Percentiles rank a stretch among this genome's conserved stretches.
phyloP scores from a whole-genome alignment of 352 stramenopile genomes.

The Pythium sukuiense region DNA sequence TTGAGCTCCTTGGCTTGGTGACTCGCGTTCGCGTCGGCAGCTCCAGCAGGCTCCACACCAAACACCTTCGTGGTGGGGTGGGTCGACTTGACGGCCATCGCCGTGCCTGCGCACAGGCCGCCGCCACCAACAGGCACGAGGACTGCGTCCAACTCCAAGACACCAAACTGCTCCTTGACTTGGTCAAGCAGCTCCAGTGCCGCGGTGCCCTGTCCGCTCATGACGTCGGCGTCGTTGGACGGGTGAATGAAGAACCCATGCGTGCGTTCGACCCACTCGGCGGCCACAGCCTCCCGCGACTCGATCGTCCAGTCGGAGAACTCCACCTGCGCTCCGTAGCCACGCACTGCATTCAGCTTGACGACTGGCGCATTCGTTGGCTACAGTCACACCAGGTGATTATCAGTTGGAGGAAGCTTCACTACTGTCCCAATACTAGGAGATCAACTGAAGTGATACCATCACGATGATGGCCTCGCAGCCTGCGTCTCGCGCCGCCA shows the following conservation, averaged over 20 bases:
- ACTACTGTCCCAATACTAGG: background rate
- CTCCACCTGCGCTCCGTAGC: slow-evolving; percentile 76
- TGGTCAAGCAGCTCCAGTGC: slow-evolving; percentile 87
- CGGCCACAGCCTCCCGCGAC: slow-evolving; percentile 48
- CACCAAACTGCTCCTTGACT: slow-evolving; percentile 40
- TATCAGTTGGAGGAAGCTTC: background rate
- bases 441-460: slow-evolving; percentile 28
- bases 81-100: slow-evolving; percentile 67
- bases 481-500: slow-evolving; percentile 65
- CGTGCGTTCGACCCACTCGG: slow-evolving; percentile 29
- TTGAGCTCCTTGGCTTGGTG: slow-evolving; percentile 41
- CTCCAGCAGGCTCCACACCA: slow-evolving; percentile 60
- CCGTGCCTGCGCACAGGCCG: slow-evolving; percentile 79
- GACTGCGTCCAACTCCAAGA: slow-evolving; percentile 68
- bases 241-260: slow-evolving; percentile 82
- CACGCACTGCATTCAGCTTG: slow-evolving; percentile 82
- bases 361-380: slow-evolving; percentile 78
- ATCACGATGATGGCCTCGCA: slow-evolving; percentile 88
- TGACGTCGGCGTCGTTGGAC: slow-evolving; percentile 91
- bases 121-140: slow-evolving; percentile 87
- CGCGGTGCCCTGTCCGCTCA: slow-evolving; percentile 93
- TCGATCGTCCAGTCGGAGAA: slow-evolving; percentile 56
- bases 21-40: slow-evolving; percentile 59
- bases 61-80: slow-evolving; percentile 64
- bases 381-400: slow-evolving; percentile 20